Evolutionary conservation across 2,329 filamentous ascomycete genomes (phyloP).

Genomic region (Geosmithia morbida): DNA sequence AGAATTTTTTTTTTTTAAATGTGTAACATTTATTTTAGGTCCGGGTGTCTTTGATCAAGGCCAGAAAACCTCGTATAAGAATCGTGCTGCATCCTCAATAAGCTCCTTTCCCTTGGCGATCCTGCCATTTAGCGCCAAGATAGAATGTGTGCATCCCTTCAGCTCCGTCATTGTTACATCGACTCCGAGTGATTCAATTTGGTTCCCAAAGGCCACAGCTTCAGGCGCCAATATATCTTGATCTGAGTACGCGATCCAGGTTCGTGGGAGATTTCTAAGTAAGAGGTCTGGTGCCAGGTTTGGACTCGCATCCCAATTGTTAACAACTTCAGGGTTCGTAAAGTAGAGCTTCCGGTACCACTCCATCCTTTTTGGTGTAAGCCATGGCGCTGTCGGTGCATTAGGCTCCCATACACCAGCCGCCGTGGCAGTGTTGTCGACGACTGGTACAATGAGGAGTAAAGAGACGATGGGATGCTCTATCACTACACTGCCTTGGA

Average conservation of each 20-base stretch:
- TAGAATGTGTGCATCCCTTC: neutral
- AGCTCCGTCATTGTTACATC: neutral
- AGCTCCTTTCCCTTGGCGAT: neutral
- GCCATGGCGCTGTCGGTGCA: conserved; percentile 12
- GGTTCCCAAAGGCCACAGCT: conserved; percentile 12
- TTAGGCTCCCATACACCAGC: neutral
- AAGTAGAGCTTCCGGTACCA: conserved; percentile 21
- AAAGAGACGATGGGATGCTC: conserved; percentile 4
- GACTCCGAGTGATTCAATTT: conserved; percentile 5
- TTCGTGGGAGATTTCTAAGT: conserved; percentile 12
- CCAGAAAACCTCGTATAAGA: neutral
- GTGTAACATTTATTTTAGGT: neutral
- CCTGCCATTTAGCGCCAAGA: neutral
- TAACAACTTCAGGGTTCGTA: conserved; percentile 8
- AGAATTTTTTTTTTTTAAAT: neutral
- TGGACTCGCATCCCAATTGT: conserved; percentile 16
- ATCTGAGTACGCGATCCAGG: conserved; percentile 16
- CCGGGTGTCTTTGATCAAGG: neutral
- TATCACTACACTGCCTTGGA: neutral
- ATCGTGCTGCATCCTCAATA: neutral
- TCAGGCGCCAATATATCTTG: conserved; percentile 17
- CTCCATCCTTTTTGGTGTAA: conserved; percentile 16
- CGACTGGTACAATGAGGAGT: conserved; percentile 15
- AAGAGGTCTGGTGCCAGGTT: conserved; percentile 11
- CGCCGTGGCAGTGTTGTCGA: conserved; percentile 12